Evolutionary conservation across 1,284 basidiomycete species (phyloP), one percentile per base, ranked within the genome.

Genomic region (Rhodotorula sp.): DNA sequence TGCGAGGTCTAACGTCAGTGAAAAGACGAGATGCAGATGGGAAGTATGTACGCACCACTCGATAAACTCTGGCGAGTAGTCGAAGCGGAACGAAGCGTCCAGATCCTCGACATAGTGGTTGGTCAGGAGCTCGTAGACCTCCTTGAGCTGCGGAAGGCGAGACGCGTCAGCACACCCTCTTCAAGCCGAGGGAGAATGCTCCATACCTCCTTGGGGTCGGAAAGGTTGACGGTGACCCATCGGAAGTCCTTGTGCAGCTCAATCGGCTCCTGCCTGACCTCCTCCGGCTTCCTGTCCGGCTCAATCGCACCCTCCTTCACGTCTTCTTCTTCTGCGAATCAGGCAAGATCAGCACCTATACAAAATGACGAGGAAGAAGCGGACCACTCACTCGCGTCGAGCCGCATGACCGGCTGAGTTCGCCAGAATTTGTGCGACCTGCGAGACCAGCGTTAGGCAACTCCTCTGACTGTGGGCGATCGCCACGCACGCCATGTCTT

Each of bases 51-150:
- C 82, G 57, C 76, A 92, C 96, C 96, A 99, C 79, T 89, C 84
- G 59, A 99, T 82, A 80, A 99, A 99, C 80, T 97, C 93, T 9
- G 93, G 88, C 54, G 89, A 91, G 79, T 99, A 99, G 78, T 92
- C 89, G 85, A 99, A 98, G 36, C 96, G 88, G 85, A 99, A 96
- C 39, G 90, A 87, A 10, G 94, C 94, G 66, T 94, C 90, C 76
- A 93, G 90, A 79, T 99, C 96, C 81, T 99, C 96, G 58, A 99
- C 94, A 76, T 99, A 99, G 81, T 99, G 92, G 19, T 89, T 84
- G 2, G 92, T 95, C 29, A 99, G 84, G 13, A 99, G 84, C 71
- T 94, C 89, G 78, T 97, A 93, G 17, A 98, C 88, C 80, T 99
- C 96, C 78, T 90, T 89, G 73, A 89, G 86, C 60, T 61, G 91